phyloP scores from a whole-genome alignment of 441 rosid species.

The Rhodomyrtus psidioides region DNA sequence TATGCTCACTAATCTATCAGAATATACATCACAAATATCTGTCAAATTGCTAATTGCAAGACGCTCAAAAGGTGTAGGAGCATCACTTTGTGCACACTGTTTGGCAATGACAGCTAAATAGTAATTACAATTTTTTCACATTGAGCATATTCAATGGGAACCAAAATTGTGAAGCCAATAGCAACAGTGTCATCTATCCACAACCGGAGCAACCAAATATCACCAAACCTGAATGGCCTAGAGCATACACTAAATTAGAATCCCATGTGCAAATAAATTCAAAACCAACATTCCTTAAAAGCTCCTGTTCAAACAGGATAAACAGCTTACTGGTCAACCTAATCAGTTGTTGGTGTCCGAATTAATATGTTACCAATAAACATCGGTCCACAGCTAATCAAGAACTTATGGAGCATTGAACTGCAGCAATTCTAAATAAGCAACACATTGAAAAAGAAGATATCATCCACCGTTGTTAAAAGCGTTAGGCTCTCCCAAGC shows the following conservation, averaged over 20 bases:
- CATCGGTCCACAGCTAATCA: neutral
- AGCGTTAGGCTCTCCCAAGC: neutral
- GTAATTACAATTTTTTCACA: neutral
- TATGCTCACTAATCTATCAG: neutral
- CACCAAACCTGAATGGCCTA: neutral
- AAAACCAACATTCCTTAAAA: neutral
- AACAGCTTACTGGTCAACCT: neutral
- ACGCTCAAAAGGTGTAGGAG: neutral
- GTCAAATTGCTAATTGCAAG: neutral
- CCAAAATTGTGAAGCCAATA: neutral
- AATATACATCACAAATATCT: neutral
- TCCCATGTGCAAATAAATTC: neutral
- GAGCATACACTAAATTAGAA: neutral
- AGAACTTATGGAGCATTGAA: neutral
- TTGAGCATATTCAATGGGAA: neutral
- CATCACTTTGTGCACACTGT: neutral
- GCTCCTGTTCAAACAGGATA: neutral
- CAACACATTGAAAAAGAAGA: neutral
- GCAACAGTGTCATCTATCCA: neutral
- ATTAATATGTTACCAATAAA: neutral
- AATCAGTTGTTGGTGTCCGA: neutral
- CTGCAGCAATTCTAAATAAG: neutral
- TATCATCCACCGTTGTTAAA: neutral
- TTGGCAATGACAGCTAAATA: neutral
- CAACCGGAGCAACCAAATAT: neutral